A percentile compares a stretch with the other conserved stretches of the same genome.
These are phyloP conservation scores for Diutina ranongensis DNA, from an alignment of 1,139 yeast genomes.

Conservation along the genomic window DNA sequence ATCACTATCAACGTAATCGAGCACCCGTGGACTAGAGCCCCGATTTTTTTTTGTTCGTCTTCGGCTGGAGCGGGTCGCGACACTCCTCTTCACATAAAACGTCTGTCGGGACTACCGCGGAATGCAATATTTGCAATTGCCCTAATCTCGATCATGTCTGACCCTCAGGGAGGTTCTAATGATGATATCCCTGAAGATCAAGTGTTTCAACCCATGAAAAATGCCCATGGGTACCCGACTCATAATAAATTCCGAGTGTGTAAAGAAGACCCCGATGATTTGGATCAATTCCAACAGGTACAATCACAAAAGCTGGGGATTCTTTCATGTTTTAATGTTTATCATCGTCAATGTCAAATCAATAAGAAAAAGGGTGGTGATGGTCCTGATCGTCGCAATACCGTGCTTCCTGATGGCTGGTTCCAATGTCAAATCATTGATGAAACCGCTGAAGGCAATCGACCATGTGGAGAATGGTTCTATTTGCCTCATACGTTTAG, in stretches of 20 bases:
- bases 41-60: not conserved
- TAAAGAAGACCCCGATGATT: not conserved
- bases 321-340: not conserved
- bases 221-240: not conserved
- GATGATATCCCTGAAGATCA: constrained; percentile 1
- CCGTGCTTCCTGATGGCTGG: constrained; percentile 1
- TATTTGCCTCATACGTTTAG: not conserved
- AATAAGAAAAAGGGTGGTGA: constrained; percentile 1
- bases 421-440: not conserved
- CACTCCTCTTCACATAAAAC: not conserved
- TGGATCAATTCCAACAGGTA: not conserved
- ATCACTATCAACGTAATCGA: not conserved
- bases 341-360: not conserved
- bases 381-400: constrained; percentile 2
- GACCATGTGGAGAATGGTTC: constrained; percentile 1
- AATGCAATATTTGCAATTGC: not conserved
- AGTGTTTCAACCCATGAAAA: not conserved
- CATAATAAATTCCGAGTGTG: not conserved
- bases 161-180: too few species aligned
- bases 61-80: not conserved
- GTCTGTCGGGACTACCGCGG: not conserved
- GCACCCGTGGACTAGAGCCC: not conserved
- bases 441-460: not conserved
- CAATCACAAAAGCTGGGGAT: not conserved
- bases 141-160: too few species aligned